These are phyloP conservation scores for Fraxinus albicans DNA, from an alignment of 305 asterid species.

Conservation along the genomic window DNA sequence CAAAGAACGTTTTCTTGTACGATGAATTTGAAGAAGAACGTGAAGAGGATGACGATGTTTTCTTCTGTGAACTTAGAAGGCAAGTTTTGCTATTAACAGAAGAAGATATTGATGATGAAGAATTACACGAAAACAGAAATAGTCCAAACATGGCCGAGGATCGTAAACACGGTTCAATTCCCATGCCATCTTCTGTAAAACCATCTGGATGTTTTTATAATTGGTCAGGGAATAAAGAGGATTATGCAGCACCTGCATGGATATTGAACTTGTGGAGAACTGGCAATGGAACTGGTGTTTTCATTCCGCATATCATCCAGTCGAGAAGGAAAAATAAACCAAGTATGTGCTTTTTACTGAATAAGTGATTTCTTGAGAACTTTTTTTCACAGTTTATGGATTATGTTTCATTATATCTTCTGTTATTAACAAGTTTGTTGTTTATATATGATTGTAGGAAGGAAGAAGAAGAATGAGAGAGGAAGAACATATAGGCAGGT, in stretches of 20 bases:
- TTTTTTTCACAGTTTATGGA: background rate
- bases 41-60: constrained; percentile 24
- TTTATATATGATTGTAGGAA: constrained; percentile 27
- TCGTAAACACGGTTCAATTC: background rate
- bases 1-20: background rate
- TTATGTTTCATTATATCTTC: background rate
- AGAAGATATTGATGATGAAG: constrained; percentile 34
- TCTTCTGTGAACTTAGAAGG: constrained; percentile 36
- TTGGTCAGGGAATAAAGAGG: constrained; percentile 31
- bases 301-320: constrained; percentile 40
- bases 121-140: constrained; percentile 18
- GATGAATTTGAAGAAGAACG: constrained; percentile 15
- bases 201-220: background rate
- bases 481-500: constrained; percentile 25
- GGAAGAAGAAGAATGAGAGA: constrained; percentile 33
- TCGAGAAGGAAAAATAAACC: constrained; percentile 31
- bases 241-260: constrained; percentile 32
- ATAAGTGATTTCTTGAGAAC: background rate
- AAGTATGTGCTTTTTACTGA: constrained; percentile 22
- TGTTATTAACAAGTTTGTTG: background rate
- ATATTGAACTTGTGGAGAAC: constrained; percentile 36
- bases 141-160: background rate
- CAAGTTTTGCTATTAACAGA: constrained; percentile 30
- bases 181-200: background rate
- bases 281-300: constrained; percentile 51